Evolutionary conservation across 371 early-diverging fungal species (phyloP).

Genomic region (Blastocladiella emersonii): DNA sequence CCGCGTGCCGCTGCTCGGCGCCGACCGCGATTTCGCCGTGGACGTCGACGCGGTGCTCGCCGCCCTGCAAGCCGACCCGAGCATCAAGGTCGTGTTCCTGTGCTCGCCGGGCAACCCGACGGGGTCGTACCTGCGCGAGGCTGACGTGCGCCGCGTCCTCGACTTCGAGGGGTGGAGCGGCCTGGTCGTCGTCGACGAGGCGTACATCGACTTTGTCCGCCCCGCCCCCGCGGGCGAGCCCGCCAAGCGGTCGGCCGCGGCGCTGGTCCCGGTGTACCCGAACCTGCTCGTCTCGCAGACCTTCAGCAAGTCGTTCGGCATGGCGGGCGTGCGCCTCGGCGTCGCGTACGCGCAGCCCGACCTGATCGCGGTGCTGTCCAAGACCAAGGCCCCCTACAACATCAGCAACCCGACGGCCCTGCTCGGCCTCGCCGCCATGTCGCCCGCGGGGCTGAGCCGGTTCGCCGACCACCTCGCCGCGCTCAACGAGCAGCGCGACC

Average conservation of each 20-base stretch:
- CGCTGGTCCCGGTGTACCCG: conserved; percentile 66
- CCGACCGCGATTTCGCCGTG: conserved; percentile 64
- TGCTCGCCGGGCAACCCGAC: conserved; percentile 98
- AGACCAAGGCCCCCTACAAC: conserved; percentile 95
- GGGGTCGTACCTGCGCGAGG: conserved; percentile 57
- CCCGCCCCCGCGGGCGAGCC: conserved; percentile 17
- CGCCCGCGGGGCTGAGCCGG: conserved; percentile 44
- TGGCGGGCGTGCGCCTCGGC: conserved; percentile 91
- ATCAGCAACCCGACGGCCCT: conserved; percentile 73
- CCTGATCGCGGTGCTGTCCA: conserved; percentile 76
- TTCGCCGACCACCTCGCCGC: conserved; percentile 44
- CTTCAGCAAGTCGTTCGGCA: conserved; percentile 88
- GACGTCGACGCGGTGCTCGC: conserved; percentile 41
- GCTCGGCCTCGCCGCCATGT: conserved; percentile 63
- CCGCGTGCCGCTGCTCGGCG: conserved; percentile 60
- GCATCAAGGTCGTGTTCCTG: conserved; percentile 77
- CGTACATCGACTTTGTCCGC: conserved; percentile 85
- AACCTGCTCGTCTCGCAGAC: conserved; percentile 94
- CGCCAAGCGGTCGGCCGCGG: conserved; percentile 42
- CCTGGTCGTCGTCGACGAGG: conserved; percentile 92
- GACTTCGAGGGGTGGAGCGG: conserved; percentile 48
- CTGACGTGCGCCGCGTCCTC: conserved; percentile 57
- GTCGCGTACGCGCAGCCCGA: conserved; percentile 66
- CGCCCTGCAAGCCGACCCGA: conserved; percentile 43
- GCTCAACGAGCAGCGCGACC: conserved; percentile 47